phyloP scores from a whole-genome alignment of 139 green algal species.

The Micractinium sp. region DNA sequence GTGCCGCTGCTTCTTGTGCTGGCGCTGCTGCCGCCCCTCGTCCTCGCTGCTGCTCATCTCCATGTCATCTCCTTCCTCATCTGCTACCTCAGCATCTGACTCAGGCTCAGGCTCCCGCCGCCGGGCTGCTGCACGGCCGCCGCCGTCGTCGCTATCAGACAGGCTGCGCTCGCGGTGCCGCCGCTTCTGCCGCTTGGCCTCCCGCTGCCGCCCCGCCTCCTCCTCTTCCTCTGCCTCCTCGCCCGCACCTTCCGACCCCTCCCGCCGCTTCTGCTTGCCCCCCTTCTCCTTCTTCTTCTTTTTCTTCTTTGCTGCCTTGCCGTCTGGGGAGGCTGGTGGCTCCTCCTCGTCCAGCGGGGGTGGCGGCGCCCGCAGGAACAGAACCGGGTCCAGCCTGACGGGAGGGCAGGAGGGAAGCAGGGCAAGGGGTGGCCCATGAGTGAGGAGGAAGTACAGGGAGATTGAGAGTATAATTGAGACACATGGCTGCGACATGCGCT shows the following conservation, averaged over 20 bases:
- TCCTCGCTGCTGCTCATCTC: background rate
- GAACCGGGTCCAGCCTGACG: conserved; percentile 51
- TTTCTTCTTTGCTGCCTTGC: conserved; percentile 1
- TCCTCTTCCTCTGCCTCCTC: background rate
- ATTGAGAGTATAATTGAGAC: no score
- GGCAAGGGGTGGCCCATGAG: no score
- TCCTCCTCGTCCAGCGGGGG: background rate
- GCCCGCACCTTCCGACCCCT: background rate
- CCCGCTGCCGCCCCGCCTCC: background rate
- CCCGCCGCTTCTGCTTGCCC: background rate
- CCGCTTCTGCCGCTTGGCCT: conserved; percentile 17
- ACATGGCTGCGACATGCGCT: background rate
- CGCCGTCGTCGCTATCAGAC: background rate
- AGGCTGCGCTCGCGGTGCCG: conserved; percentile 32
- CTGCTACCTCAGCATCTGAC: background rate
- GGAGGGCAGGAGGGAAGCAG: background rate
- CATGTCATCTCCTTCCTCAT: background rate
- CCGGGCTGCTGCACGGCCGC: background rate
- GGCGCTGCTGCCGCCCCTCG: background rate
- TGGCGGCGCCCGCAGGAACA: conserved; percentile 39
- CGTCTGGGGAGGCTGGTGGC: background rate
- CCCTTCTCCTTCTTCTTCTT: background rate
- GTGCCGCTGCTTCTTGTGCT: conserved; percentile 24
- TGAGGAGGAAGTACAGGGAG: no score
- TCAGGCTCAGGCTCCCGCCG: background rate